Base-by-base conservation (phyloP, 2,329 filamentous ascomycete species). In the Sordariomycetes sp. region DNA sequence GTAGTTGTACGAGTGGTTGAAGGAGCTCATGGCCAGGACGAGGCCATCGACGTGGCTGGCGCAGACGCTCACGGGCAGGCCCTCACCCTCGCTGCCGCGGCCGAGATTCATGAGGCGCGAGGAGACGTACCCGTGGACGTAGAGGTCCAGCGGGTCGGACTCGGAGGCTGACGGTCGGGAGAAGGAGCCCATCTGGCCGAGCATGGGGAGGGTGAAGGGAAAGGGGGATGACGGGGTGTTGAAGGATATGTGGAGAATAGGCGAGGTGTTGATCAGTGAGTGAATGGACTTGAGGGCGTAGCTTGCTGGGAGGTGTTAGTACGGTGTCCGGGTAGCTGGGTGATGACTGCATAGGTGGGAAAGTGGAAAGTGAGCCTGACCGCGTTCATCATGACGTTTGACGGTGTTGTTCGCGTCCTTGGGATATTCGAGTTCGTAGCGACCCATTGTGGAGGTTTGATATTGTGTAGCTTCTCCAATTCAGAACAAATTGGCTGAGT, bases 1-100 rank as follows among this genome's bases (percentile, higher is more conserved):
- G 62, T 92, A 94, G 64, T 93, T 90, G 65, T 86, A 88, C 61
- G 75, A 84, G 64, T 93, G 85, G 39, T 73, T 75, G 62, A 85
- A 83, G 10, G 86, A 82, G 0, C 86, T 86, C 11, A 93, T 70
- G 15, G 82, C 73, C 21, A 94, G 73, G 8, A 94, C 78, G 34
- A 92, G 64, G 25, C 86, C 86, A 59, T 94, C 85, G 25, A 93
- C 60, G 50, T 82, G 77, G 30, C 77, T 83, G 2, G 82, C 82
- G 16, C 80, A 71, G 21, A 92, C 66, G 48, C 75, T 82, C 27
- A 93, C 61, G 2, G 86, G 82, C 15, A 93, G 57, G 8, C 80
- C 79, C 17, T 64, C 47, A 3, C 32, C 25, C 6, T 21, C 36
- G 10, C 37, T 35, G 3, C 35, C 40, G 28, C 57, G 46, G 11